Conservation (phyloP, 202 grass and related monocot genomes). For the Brachypodium distachyon region DNA sequence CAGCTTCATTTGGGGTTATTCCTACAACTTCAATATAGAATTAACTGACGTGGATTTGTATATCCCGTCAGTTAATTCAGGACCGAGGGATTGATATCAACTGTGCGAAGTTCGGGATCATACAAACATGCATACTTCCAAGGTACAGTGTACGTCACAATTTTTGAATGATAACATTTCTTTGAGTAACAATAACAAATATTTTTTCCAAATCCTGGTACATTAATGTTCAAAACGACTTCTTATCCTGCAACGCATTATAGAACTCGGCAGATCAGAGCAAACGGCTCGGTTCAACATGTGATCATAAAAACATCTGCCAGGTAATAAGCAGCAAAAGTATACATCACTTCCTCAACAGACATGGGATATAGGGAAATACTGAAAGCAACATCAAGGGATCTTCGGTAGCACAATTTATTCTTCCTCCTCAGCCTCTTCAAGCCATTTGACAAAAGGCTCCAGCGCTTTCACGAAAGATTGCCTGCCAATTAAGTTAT, state of each 20-base stretch:
- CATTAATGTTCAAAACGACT: not conserved
- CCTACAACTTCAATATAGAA: no score
- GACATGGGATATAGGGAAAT: constrained; percentile 14
- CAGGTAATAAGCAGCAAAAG: not conserved
- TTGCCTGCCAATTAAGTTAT: constrained; percentile 40
- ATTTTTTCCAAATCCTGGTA: not conserved
- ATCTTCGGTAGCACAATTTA: constrained; percentile 7
- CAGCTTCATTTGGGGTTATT: no score
- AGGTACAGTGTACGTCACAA: not conserved
- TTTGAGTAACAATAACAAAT: not conserved
- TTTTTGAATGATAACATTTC: not conserved
- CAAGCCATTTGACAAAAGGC: constrained; percentile 84
- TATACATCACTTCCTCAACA: not conserved
- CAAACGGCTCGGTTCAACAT: not conserved
- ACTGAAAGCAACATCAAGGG: not conserved
- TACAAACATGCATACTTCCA: no score
- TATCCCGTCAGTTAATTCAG: no score
- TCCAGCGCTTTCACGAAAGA: constrained; percentile 82
- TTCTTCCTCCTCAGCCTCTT: constrained; percentile 88
- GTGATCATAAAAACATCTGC: not conserved
- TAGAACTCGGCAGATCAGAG: not conserved
- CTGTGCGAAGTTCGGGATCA: no score
- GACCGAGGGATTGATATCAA: no score
- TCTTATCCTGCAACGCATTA: not conserved
- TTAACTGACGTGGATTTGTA: no score